phyloP scores from a whole-genome alignment of 805 yeast genomes.

The Vanderwaltozyma verrucispora region DNA sequence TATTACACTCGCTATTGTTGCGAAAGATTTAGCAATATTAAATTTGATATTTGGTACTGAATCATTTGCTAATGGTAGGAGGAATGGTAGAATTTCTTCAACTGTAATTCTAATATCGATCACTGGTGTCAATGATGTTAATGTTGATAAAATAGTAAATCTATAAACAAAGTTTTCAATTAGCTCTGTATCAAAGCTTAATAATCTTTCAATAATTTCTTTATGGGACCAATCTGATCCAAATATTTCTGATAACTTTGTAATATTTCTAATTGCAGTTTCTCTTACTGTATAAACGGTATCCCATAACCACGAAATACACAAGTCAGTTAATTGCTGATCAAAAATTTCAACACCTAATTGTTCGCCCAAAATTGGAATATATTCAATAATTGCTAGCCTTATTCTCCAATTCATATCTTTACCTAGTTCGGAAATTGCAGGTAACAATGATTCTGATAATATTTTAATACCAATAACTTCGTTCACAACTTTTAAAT shows the following conservation, averaged over 20 bases:
- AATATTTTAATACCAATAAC: conserved; percentile 86
- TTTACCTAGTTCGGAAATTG: conserved; percentile 90
- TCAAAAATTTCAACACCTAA: conserved; percentile 89
- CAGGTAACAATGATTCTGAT: conserved; percentile 84
- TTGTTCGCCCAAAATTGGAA: conserved; percentile 89
- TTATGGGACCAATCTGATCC: conserved; percentile 90
- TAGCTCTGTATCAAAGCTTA: conserved; percentile 34
- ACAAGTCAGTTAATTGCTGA: conserved; percentile 78
- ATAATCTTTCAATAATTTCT: conserved; percentile 70
- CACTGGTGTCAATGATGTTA: conserved; percentile 73
- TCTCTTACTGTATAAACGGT: conserved; percentile 92
- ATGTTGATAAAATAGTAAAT: conserved; percentile 80
- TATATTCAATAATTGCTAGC: conserved; percentile 91
- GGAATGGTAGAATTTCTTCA: conserved; percentile 66
- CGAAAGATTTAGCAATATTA: conserved; percentile 82
- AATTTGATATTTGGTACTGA: conserved; percentile 92
- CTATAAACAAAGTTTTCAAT: conserved; percentile 74
- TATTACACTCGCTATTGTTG: conserved; percentile 47
- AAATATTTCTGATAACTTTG: conserved; percentile 70
- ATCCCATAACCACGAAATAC: conserved; percentile 98
- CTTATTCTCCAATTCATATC: conserved; percentile 98
- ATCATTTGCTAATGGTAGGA: conserved; percentile 62
- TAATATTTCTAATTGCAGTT: conserved; percentile 84
- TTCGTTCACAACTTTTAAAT: conserved; percentile 83
- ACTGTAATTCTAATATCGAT: conserved; percentile 47